Evolutionary conservation across 495 filamentous ascomycete genomes (phyloP).

Genomic region (Monascus purpureus): DNA sequence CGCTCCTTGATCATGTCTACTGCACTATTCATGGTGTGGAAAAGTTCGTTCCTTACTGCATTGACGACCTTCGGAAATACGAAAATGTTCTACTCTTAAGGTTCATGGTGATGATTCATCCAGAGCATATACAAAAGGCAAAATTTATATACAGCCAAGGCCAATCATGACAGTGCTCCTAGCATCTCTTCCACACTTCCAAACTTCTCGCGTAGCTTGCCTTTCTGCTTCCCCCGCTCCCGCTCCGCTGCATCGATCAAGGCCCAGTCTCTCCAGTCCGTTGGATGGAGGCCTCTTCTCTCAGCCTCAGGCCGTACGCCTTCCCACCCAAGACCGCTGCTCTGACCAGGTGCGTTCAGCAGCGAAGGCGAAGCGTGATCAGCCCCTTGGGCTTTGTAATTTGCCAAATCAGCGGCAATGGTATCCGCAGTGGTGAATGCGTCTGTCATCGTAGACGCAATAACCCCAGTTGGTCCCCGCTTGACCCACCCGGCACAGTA

Average conservation of each 20-base stretch:
- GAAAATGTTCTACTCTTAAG: too few species aligned
- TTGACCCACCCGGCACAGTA: conserved; percentile 98
- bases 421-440: conserved; percentile 81
- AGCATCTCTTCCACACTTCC: conserved; percentile 68
- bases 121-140: too few species aligned
- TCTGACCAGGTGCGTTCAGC: conserved; percentile 25
- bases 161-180: conserved; percentile 24
- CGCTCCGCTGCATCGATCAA: conserved; percentile 71
- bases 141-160: conserved; percentile 5
- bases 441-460: conserved; percentile 92
- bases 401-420: conserved; percentile 56
- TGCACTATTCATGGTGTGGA: too few species aligned
- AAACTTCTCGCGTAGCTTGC: conserved; percentile 82
- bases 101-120: too few species aligned
- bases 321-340: conserved; percentile 58
- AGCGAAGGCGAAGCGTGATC: conserved; percentile 29
- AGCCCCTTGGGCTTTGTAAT: conserved; percentile 7
- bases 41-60: too few species aligned
- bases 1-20: too few species aligned
- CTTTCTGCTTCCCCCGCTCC: conserved; percentile 44
- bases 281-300: conserved; percentile 29
- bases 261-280: conserved; percentile 74
- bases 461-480: conserved; percentile 85
- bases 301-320: conserved; percentile 44
- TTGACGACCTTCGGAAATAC: too few species aligned